These are phyloP conservation scores for Rhinocladiella similis DNA, from an alignment of 2,329 filamentous ascomycete genomes.

Conservation along the genomic window DNA sequence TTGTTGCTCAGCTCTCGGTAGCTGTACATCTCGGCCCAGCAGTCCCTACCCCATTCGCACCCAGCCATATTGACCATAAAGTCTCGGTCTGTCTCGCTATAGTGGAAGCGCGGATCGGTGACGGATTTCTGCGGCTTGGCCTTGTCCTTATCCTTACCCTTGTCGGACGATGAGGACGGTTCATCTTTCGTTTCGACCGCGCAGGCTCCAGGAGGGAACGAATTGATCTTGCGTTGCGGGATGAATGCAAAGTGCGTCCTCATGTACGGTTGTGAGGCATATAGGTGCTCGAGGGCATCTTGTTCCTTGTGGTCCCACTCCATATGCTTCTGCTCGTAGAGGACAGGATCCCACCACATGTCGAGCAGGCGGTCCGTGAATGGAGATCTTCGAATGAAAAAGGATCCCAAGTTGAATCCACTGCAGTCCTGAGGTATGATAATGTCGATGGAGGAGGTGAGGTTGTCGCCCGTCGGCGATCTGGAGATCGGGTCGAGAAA, in stretches of 20 bases:
- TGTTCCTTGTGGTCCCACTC: conserved; percentile 99
- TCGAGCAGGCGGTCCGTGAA: conserved; percentile 93
- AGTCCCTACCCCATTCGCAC: conserved; percentile 94
- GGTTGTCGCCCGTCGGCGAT: conserved; percentile 75
- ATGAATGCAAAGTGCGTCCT: conserved; percentile 85
- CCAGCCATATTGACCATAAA: conserved; percentile 99
- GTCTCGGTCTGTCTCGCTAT: conserved; percentile 79
- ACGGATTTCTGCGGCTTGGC: conserved; percentile 12
- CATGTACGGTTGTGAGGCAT: conserved; percentile 88
- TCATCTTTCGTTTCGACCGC: conserved; percentile 38
- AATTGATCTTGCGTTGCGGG: conserved; percentile 88
- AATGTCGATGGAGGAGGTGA: conserved; percentile 77
- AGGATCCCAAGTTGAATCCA: conserved; percentile 95
- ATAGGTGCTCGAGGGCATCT: conserved; percentile 89
- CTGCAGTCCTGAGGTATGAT: conserved; percentile 90
- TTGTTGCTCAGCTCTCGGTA: conserved; percentile 89
- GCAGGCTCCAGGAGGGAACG: conserved; percentile 88
- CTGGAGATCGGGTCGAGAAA: conserved; percentile 75
- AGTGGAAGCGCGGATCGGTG: conserved; percentile 75
- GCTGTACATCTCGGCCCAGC: conserved; percentile 96
- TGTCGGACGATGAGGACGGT: no score
- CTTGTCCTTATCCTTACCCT: neutral
- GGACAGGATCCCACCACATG: conserved; percentile 97
- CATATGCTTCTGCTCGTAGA: conserved; percentile 98
- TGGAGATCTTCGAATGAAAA: conserved; percentile 80